phyloP scores from a whole-genome alignment of 1,284 basidiomycete species.

The Fereydounia khargensis region DNA sequence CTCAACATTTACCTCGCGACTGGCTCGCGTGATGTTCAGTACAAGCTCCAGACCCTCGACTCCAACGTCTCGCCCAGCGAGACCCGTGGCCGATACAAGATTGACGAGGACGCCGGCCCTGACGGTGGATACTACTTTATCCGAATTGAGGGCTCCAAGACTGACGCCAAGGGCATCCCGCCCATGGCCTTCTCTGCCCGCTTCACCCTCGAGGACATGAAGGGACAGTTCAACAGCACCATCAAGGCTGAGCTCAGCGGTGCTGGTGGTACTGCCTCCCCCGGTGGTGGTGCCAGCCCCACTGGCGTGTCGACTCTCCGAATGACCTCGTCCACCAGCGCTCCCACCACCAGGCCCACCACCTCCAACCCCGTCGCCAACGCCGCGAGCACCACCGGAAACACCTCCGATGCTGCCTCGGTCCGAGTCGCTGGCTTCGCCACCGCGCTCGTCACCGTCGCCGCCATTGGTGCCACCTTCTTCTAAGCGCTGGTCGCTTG shows the following conservation, averaged over 20 bases:
- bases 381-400: too few species aligned
- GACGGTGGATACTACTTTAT: slow-evolving; percentile 48
- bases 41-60: slow-evolving; percentile 44
- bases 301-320: slow-evolving; percentile 3
- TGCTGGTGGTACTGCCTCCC: slow-evolving; percentile 10
- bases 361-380: slow-evolving; percentile 68
- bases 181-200: slow-evolving; percentile 49
- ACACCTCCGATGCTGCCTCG: too few species aligned
- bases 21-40: slow-evolving; percentile 43
- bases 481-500: too few species aligned
- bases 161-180: slow-evolving; percentile 15
- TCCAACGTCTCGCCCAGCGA: slow-evolving; percentile 15
- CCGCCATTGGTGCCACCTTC: too few species aligned
- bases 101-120: slow-evolving; percentile 32
- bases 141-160: slow-evolving; percentile 44
- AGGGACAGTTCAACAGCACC: slow-evolving; percentile 44
- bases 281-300: slow-evolving; percentile 6
- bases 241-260: slow-evolving; percentile 16
- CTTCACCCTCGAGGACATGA: slow-evolving; percentile 39
- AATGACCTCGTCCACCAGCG: slow-evolving; percentile 7
- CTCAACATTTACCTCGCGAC: slow-evolving; percentile 49
- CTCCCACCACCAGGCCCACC: slow-evolving; percentile 59
- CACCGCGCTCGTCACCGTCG: too few species aligned
- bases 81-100: slow-evolving; percentile 14
- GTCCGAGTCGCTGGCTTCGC: too few species aligned